Base-by-base conservation (phyloP, 306 rosid species). In the Prunus mira region DNA sequence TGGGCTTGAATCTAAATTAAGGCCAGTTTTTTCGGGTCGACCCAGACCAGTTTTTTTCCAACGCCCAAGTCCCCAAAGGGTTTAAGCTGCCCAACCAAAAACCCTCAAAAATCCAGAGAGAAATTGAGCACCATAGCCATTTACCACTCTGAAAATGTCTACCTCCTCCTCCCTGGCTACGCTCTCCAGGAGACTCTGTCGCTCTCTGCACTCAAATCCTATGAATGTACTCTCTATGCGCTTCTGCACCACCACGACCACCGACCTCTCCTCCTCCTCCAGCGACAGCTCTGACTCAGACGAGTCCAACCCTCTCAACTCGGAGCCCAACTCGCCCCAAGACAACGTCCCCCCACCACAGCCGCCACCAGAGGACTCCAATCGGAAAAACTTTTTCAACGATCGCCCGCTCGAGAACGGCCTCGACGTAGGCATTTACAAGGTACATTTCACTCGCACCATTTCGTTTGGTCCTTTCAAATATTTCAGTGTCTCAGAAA, bases 391-490 rank as follows among this genome's bases (percentile, higher is more conserved):
- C 47, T 0, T 47, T 1, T 0, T 76, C 72, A 55, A 2, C 56
- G 86, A 90, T 58, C 87, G 80, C 3, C 87, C 83, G 11, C 97
- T 95, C 17, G 96, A 92, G 84, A 72, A 88, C 19, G 99, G 99
- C 79, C 73, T 92, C 6, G 99, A 92, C 71, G 63, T 3, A 6
- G 99, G 99, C 76, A 50, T 95, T 76, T 95, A 86, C 71, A 90
- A 83, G 87, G 98, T 93, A 67, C 79, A 34, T 71, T 60, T 38
- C 30, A 45, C 46, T 52, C 5, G 2, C 12, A 9, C 20, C 49
- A 12, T 22, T 7, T 17, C 45, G 7, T 20, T 43, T 57, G 62
- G 46, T 22, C 12, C 18, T 18, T 69, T 34, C 18, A 22, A 27
- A 61, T 73, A 5, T 12, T 45, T 79, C 69, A 3, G 50, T n/a